Percentiles rank a stretch among this genome's conserved stretches.
Conservation (phyloP, 2,329 filamentous ascomycete species). For the Orbilia oligospora region DNA sequence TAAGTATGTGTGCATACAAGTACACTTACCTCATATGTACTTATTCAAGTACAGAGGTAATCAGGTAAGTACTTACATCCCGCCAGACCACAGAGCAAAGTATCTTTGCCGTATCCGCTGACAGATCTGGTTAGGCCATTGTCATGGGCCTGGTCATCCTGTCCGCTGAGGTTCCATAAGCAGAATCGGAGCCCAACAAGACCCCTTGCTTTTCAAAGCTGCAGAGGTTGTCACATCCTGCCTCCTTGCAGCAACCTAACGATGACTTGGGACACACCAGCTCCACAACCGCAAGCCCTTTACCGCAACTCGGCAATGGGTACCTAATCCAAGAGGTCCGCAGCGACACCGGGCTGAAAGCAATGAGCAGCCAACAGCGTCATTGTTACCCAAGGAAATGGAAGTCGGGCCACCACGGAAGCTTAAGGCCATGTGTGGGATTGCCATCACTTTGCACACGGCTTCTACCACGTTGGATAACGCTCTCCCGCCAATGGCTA, state of each 20-base stretch:
- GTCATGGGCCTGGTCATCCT: slow-evolving; percentile 2
- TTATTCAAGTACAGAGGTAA: too few species aligned
- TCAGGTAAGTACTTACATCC: too few species aligned
- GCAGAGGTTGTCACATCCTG: slow-evolving; percentile 48
- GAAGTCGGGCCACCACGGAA: slow-evolving; percentile 53
- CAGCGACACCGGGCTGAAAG: slow-evolving; percentile 17
- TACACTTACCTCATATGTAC: too few species aligned
- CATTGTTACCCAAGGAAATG: slow-evolving; percentile 54
- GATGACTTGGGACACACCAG: slow-evolving; percentile 32
- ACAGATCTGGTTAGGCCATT: slow-evolving; percentile 3
- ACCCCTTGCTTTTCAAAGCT: slow-evolving; percentile 39
- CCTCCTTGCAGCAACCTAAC: slow-evolving; percentile 50
- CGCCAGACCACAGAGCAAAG: too few species aligned
- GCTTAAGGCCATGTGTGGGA: slow-evolving; percentile 48
- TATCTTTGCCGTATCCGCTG: slow-evolving; percentile 6
- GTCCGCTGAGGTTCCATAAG: slow-evolving; percentile 14
- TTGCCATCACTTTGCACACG: slow-evolving; percentile 25
- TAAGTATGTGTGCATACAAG: too few species aligned
- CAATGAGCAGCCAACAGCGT: slow-evolving; percentile 38
- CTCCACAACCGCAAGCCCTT: slow-evolving; percentile 28
- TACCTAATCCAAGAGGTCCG: slow-evolving; percentile 42
- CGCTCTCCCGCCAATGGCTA: slow-evolving; percentile 49
- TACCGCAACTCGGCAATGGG: slow-evolving; percentile 47
- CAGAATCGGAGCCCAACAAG: slow-evolving; percentile 17
- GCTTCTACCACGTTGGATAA: slow-evolving; percentile 46